Evolutionary conservation across 352 stramenopile species (phyloP), one percentile per base, ranked within the genome.

Genomic region (Pythium aphanidermatum): DNA sequence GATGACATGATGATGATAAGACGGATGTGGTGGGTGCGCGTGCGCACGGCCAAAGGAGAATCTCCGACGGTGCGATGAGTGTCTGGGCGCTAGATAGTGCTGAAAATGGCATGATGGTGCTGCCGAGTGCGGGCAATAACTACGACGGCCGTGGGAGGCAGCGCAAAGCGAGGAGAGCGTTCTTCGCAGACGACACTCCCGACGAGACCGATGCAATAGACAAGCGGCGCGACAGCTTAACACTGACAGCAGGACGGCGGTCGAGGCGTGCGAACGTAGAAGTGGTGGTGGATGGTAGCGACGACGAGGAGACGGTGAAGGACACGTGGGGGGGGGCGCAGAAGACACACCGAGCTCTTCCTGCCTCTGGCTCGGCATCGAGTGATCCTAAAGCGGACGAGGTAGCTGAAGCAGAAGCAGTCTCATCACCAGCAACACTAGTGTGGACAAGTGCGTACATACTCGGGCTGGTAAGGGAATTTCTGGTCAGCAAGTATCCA

Each of bases 401-500:
- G 31, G 57, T 71, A 23, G 65, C 37, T 7, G 36, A 41, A 16
- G 53, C 65, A 1, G 55, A 72, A 7, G 12, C 62, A 3, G 57
- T 73, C 0, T 21, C n/a, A n/a, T n/a, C n/a, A n/a, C n/a, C n/a
- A n/a, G n/a, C n/a, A n/a, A n/a, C n/a, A n/a, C n/a, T n/a, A n/a
- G n/a, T n/a, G n/a, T n/a, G n/a, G n/a, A n/a, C n/a, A 10, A 48
- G 20, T n/a, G 31, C 56, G 13, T 69, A 68, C 24, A 55, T 76
- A 13, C 58, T 80, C 24, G 60, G 78, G 27, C 58, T 86, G n/a
- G 64, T 87, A n/a, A 70, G 68, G 2, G 68, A 85, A 20, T 85
- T 82, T 27, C 57, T 90, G 9, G 53, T 64, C 19, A 60, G 63
- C 9, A 66, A 74, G 26, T 63, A 65, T 36, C 63, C 65, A 1